Conservation (phyloP, 148 eudicot species). For the Heliosperma pusillum region DNA sequence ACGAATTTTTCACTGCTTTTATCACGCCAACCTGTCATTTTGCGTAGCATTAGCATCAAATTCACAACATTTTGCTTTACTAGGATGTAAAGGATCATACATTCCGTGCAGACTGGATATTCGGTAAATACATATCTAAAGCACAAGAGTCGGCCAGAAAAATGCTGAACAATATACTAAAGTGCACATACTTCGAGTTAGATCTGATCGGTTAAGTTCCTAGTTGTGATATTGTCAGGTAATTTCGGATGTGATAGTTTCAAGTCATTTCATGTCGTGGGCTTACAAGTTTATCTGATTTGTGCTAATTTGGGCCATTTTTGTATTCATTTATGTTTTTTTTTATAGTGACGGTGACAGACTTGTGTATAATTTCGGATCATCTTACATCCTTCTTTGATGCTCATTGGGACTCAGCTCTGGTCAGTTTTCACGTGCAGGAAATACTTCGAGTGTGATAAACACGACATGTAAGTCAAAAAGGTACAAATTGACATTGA, state of each 20-base stretch:
- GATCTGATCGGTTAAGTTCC: neutral
- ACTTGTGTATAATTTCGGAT: neutral
- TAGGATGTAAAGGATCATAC: neutral
- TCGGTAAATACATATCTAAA: neutral
- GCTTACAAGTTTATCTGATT: neutral
- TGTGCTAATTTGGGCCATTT: neutral
- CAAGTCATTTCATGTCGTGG: no score
- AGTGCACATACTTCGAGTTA: neutral
- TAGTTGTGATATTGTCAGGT: neutral
- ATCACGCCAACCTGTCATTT: slow-evolving; percentile 62
- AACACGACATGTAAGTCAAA: neutral
- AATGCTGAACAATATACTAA: neutral
- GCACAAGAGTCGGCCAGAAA: neutral
- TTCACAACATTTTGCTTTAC: neutral
- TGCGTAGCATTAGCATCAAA: slow-evolving; percentile 15
- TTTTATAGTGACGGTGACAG: neutral
- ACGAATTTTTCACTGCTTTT: slow-evolving; percentile 65
- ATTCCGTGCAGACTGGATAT: neutral
- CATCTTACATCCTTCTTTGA: neutral
- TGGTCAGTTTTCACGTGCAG: neutral
- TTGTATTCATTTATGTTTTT: neutral
- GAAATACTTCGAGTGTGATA: neutral
- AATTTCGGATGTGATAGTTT: neutral
- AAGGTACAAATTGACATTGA: neutral
- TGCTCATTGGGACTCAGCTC: neutral